phyloP scores from a whole-genome alignment of 805 yeast species.

The Wickerhamomyces hampshirensis region DNA sequence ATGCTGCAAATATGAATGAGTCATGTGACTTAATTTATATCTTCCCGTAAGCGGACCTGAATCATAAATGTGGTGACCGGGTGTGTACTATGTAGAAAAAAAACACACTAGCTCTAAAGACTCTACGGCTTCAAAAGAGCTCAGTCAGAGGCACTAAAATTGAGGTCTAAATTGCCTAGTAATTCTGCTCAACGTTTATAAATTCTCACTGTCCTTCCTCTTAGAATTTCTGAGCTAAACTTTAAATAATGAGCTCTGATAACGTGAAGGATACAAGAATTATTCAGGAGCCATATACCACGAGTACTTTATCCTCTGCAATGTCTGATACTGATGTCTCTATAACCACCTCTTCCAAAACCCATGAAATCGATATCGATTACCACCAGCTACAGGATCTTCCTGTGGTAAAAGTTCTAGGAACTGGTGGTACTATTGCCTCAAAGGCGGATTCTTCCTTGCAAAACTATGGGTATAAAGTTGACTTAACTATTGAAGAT shows the following conservation, averaged over 20 bases:
- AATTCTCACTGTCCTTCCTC: background rate
- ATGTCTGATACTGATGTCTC: conserved; percentile 12
- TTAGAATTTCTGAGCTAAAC: background rate
- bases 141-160: no score
- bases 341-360: conserved; percentile 22
- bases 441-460: conserved; percentile 43
- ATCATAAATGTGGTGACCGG: no score
- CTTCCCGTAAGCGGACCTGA: no score
- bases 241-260: background rate
- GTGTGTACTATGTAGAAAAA: no score
- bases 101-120: no score
- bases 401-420: conserved; percentile 42
- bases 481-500: conserved; percentile 50
- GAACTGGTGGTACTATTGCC: conserved; percentile 61
- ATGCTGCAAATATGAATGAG: no score
- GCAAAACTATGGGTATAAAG: conserved; percentile 52
- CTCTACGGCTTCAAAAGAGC: no score
- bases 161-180: no score
- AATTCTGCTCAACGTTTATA: no score
- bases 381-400: conserved; percentile 13
- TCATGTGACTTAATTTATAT: no score
- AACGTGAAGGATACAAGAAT: conserved; percentile 12
- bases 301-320: conserved; percentile 2
- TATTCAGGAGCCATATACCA: conserved; percentile 4
- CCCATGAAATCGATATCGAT: conserved; percentile 25